phyloP scores from a whole-genome alignment of 2,329 filamentous ascomycete genomes.

The Pezicula neosporulosa region DNA sequence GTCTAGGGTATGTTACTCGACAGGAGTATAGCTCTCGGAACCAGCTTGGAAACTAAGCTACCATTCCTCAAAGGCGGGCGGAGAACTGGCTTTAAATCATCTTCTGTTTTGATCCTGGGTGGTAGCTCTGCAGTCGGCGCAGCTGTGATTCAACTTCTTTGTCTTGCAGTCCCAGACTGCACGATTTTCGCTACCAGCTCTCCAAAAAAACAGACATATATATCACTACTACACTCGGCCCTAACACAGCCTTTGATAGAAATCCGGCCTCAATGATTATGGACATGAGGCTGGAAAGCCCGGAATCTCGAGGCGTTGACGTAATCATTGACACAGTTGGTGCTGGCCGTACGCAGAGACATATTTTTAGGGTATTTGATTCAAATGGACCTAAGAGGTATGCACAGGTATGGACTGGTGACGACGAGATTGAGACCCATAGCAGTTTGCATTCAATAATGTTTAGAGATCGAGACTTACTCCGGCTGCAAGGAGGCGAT shows the following conservation, averaged over 20 bases:
- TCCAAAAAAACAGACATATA: conserved; percentile 4
- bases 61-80: neutral
- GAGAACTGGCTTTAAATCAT: neutral
- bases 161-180: conserved; percentile 3
- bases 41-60: conserved; percentile 2
- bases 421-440: conserved; percentile 3
- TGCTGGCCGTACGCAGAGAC: conserved; percentile 1
- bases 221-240: conserved; percentile 6
- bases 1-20: conserved; percentile 8
- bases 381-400: conserved; percentile 5
- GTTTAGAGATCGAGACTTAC: conserved; percentile 1
- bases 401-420: conserved; percentile 10
- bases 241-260: conserved; percentile 3
- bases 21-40: conserved; percentile 3
- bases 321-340: conserved; percentile 9
- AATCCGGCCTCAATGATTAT: neutral
- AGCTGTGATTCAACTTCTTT: conserved; percentile 9
- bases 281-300: conserved; percentile 3
- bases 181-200: conserved; percentile 9
- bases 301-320: conserved; percentile 5
- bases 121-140: conserved; percentile 9
- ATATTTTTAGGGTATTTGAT: conserved; percentile 8
- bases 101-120: conserved; percentile 8
- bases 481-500: neutral
- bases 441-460: conserved; percentile 3